Percentiles rank a stretch among this genome's conserved stretches.
Conservation (phyloP, 139 green algal species). For the Chlamydomonas eustigma region DNA sequence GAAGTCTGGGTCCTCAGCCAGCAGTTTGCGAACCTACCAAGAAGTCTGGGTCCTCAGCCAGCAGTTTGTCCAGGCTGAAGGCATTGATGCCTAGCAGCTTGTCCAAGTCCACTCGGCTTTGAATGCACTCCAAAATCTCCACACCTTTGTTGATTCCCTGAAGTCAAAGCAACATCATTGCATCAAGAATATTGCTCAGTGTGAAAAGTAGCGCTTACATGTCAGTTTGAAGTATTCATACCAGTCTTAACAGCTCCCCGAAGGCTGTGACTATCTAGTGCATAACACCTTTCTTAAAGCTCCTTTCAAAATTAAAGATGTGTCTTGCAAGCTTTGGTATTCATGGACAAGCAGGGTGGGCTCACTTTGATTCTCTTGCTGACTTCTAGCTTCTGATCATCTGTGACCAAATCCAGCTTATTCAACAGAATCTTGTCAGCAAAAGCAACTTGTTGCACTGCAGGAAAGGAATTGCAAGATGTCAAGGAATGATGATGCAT, state of each 20-base stretch:
- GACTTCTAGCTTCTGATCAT: constrained; percentile 39
- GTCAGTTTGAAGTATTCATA: too few relatives aligned
- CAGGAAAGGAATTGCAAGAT: constrained; percentile 4
- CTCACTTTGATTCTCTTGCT: constrained; percentile 33
- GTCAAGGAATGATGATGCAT: too few relatives aligned
- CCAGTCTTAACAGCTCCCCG: too few relatives aligned
- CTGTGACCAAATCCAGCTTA: constrained; percentile 72
- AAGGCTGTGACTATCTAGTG: too few relatives aligned
- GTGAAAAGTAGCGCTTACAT: too few relatives aligned
- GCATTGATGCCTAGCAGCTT: constrained; percentile 63
- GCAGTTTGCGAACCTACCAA: constrained; percentile 61
- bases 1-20: constrained; percentile 69
- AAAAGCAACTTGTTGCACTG: constrained; percentile 76
- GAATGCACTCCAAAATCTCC: constrained; percentile 61
- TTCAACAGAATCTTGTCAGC: constrained; percentile 86
- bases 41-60: constrained; percentile 69
- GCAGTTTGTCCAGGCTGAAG: constrained; percentile 65
- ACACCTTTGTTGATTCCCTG: constrained; percentile 18
- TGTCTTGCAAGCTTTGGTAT: too few relatives aligned
- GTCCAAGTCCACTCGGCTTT: constrained; percentile 40
- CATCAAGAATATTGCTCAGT: too few relatives aligned
- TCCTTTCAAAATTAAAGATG: too few relatives aligned
- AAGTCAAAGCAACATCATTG: neutral
- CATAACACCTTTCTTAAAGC: too few relatives aligned
- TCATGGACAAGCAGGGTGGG: too few relatives aligned